Evolutionary conservation across 768 basidiomycete species (phyloP).

Genomic region (Hortiboletus flavorubellus): DNA sequence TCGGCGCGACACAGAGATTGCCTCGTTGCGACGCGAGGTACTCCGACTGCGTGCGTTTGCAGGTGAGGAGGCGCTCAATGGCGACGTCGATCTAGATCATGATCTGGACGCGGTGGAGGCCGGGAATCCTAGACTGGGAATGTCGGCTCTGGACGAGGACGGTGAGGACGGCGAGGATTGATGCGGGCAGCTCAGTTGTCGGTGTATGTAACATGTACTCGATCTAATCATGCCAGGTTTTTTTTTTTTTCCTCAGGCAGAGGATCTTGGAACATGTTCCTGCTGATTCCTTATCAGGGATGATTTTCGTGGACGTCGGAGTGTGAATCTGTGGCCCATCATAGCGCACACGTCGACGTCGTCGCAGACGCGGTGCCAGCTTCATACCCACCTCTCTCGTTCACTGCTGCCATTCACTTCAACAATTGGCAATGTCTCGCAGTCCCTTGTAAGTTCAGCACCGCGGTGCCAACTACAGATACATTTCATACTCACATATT

Average conservation of each 20-base stretch:
- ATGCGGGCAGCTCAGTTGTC: not conserved
- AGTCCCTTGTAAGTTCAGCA: constrained; percentile 40
- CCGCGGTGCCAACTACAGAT: too few relatives aligned
- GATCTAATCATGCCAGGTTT: constrained; percentile 7
- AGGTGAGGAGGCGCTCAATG: constrained; percentile 20
- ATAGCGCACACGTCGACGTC: not conserved
- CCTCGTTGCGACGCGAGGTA: constrained; percentile 62
- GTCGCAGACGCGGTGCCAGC: too few relatives aligned
- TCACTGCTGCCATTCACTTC: not conserved
- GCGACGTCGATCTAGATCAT: constrained; percentile 27
- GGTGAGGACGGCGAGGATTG: constrained; percentile 32
- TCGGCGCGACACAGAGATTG: constrained; percentile 77
- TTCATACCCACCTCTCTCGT: too few relatives aligned
- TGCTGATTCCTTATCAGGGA: constrained; percentile 10
- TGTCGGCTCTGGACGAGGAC: constrained; percentile 29
- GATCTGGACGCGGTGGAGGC: constrained; percentile 32
- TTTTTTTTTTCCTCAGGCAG: not conserved
- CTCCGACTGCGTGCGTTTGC: constrained; percentile 46
- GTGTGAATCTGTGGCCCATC: constrained; percentile 10
- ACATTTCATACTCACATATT: too few relatives aligned
- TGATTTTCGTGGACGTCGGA: constrained; percentile 29
- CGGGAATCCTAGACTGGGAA: constrained; percentile 17
- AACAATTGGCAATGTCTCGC: constrained; percentile 22
- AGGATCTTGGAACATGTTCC: too few relatives aligned
- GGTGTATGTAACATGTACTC: constrained; percentile 4